Conservation (phyloP, 345 rosid species). For the Erodium maritimum region DNA sequence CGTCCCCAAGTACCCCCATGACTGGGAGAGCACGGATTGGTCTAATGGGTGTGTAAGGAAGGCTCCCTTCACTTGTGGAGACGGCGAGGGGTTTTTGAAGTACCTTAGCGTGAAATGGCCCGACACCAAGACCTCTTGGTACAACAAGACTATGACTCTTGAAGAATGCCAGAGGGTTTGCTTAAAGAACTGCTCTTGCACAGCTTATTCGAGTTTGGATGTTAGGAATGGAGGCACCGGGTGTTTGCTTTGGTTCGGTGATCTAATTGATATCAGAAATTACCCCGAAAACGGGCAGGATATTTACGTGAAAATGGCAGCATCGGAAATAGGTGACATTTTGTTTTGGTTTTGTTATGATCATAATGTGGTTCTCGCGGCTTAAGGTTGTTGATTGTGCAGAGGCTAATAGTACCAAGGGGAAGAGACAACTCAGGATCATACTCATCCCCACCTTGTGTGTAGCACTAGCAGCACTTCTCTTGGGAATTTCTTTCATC, state of each 20-base stretch:
- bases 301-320: constrained; percentile 27
- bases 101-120: constrained; percentile 30
- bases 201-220: constrained; percentile 33
- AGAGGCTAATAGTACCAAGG: constrained; percentile 8
- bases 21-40: constrained; percentile 33
- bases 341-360: not conserved
- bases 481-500: constrained; percentile 12
- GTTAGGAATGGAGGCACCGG: constrained; percentile 31
- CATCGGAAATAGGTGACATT: constrained; percentile 22
- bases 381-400: constrained; percentile 1
- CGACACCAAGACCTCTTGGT: constrained; percentile 21
- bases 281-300: constrained; percentile 23
- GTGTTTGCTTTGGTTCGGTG: constrained; percentile 38
- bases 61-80: constrained; percentile 17
- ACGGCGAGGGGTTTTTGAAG: constrained; percentile 25
- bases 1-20: constrained; percentile 21
- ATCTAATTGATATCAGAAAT: constrained; percentile 27
- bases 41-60: constrained; percentile 38
- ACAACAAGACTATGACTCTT: constrained; percentile 15
- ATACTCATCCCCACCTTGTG: constrained; percentile 12
- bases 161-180: constrained; percentile 20
- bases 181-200: constrained; percentile 33
- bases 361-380: not conserved
- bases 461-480: constrained; percentile 4
- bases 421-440: constrained; percentile 7